Evolutionary conservation across 495 filamentous ascomycete genomes (phyloP).

Genomic region (Trypethelium eluteriae): DNA sequence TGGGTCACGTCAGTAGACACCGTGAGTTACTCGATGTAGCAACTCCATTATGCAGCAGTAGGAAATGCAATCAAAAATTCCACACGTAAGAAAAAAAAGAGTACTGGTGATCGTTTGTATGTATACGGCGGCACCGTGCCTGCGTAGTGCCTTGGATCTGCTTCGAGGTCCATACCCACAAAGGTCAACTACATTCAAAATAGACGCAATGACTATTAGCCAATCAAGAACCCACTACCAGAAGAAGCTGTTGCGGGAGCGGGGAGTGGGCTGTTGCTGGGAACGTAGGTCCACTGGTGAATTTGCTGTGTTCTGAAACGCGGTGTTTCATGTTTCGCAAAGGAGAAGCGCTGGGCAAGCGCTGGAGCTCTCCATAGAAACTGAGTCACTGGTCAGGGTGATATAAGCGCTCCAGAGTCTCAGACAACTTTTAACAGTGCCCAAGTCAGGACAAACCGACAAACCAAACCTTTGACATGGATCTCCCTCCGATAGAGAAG

Average conservation of each 20-base stretch:
- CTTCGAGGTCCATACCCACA: background rate
- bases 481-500: no score
- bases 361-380: background rate
- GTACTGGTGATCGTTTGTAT: background rate
- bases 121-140: background rate
- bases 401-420: background rate
- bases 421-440: background rate
- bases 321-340: conserved; percentile 10
- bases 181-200: background rate
- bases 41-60: background rate
- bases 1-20: background rate
- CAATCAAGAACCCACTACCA: background rate
- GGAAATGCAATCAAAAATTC: background rate
- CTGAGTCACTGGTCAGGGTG: background rate
- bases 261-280: background rate
- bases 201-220: background rate
- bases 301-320: conserved; percentile 1
- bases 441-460: no score
- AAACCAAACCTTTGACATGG: no score
- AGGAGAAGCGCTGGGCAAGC: conserved; percentile 1
- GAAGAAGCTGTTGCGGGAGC: background rate
- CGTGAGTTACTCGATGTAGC: background rate
- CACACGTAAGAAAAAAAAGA: background rate
- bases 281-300: background rate
- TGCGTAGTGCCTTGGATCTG: background rate